phyloP scores from a whole-genome alignment of 352 stramenopile species.

The Peronospora destructor region DNA sequence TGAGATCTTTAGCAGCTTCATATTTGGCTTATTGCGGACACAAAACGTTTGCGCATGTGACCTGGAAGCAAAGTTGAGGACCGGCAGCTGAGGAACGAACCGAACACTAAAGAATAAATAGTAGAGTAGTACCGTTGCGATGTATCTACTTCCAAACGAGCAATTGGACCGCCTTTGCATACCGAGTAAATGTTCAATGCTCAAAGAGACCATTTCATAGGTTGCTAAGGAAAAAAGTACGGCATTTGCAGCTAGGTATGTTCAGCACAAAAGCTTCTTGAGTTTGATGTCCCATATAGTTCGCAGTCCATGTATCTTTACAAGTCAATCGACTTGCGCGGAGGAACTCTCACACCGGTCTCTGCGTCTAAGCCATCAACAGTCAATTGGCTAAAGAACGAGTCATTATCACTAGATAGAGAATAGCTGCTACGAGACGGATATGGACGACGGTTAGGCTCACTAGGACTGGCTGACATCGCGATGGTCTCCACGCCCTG shows the following conservation, averaged over 20 bases:
- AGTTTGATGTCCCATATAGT: slow-evolving; percentile 9
- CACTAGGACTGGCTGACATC: slow-evolving; percentile 11
- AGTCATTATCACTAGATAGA: slow-evolving; percentile 30
- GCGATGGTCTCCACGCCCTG: slow-evolving; percentile 26
- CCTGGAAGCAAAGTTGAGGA: too few species aligned
- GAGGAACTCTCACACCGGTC: slow-evolving; percentile 11
- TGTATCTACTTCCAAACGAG: too few species aligned
- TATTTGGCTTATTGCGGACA: too few species aligned
- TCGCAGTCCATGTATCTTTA: slow-evolving; percentile 16
- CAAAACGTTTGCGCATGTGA: too few species aligned
- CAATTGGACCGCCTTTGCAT: too few species aligned
- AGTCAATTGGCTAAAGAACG: slow-evolving; percentile 35
- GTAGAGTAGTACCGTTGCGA: too few species aligned
- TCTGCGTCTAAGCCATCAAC: slow-evolving; percentile 26
- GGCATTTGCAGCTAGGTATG: slow-evolving; percentile 3
- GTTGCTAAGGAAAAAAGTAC: not conserved
- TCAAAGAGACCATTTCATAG: too few species aligned
- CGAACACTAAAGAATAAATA: too few species aligned
- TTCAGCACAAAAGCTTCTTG: not conserved
- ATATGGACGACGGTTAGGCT: slow-evolving; percentile 7
- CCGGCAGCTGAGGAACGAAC: too few species aligned
- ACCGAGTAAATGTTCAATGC: too few species aligned
- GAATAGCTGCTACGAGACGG: slow-evolving; percentile 24
- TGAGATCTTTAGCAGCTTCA: too few species aligned
- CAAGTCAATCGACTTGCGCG: slow-evolving; percentile 47